Percentiles rank a stretch among this genome's conserved stretches.
Conservation (phyloP, 164 flowering plant species). For the Vitis riparia region DNA sequence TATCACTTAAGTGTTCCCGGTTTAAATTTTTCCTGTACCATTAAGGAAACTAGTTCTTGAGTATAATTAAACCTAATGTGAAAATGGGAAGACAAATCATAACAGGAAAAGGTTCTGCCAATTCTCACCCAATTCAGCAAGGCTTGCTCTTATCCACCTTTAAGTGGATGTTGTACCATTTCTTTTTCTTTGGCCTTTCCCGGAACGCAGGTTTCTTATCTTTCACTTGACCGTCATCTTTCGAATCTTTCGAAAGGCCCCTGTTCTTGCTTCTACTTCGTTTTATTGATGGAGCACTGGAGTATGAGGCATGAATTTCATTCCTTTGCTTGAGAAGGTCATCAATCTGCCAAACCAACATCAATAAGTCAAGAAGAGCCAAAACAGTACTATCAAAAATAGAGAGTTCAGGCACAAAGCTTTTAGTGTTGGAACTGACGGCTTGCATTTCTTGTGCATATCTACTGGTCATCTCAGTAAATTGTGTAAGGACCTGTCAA, state of each 20-base stretch:
- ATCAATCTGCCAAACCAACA: slow-evolving; percentile 62
- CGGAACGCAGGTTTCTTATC: slow-evolving; percentile 46
- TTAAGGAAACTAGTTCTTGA: neutral
- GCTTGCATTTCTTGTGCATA: slow-evolving; percentile 91
- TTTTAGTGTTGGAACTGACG: slow-evolving; percentile 41
- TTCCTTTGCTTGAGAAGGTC: slow-evolving; percentile 82
- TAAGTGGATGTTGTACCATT: slow-evolving; percentile 81
- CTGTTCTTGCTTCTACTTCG: slow-evolving; percentile 65
- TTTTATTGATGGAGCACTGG: slow-evolving; percentile 61
- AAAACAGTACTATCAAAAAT: neutral
- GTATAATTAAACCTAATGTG: neutral
- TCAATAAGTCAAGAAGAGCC: slow-evolving; percentile 1
- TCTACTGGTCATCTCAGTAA: slow-evolving; percentile 92
- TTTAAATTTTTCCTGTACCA: neutral
- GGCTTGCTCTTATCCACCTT: slow-evolving; percentile 81
- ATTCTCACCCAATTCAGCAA: slow-evolving; percentile 42
- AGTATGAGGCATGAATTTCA: slow-evolving; percentile 76
- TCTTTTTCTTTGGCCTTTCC: slow-evolving; percentile 77
- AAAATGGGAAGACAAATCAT: neutral
- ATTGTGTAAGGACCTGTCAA: slow-evolving; percentile 88
- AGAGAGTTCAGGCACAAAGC: neutral
- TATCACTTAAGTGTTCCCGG: neutral
- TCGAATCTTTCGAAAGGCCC: slow-evolving; percentile 50
- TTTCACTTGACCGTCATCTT: slow-evolving; percentile 49
- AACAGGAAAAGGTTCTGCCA: neutral